Conservation (phyloP, 2,329 filamentous ascomycete genomes). For the Fonsecaea pedrosoi region DNA sequence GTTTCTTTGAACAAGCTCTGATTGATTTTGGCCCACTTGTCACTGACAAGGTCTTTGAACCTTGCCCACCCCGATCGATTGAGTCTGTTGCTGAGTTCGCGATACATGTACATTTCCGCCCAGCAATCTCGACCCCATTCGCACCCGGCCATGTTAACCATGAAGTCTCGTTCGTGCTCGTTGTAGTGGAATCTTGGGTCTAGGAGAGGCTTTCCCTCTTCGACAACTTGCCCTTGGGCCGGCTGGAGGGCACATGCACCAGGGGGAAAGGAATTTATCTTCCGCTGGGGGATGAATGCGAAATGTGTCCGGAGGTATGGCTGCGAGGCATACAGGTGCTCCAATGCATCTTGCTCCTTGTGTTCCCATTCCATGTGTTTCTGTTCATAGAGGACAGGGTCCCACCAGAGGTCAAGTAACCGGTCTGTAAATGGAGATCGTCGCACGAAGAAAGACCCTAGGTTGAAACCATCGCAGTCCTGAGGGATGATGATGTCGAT, state of each 20-base stretch:
- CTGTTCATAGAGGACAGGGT: conserved; percentile 95
- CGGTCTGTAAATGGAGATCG: conserved; percentile 89
- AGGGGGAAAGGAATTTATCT: conserved; percentile 91
- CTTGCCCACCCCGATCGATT: conserved; percentile 84
- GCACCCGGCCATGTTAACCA: conserved; percentile 98
- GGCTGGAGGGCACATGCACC: conserved; percentile 73
- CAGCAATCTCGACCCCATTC: conserved; percentile 97
- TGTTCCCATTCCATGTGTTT: conserved; percentile 99
- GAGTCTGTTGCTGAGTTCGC: conserved; percentile 85
- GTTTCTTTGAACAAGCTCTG: background rate
- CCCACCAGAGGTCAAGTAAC: conserved; percentile 96
- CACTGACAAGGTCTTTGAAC: conserved; percentile 46
- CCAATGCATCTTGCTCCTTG: conserved; percentile 95
- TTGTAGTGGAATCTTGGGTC: conserved; percentile 84
- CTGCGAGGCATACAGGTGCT: conserved; percentile 88
- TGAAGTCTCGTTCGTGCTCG: conserved; percentile 82
- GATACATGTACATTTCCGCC: conserved; percentile 96
- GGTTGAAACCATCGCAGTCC: conserved; percentile 94
- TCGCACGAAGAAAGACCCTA: conserved; percentile 91
- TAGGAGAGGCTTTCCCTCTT: conserved; percentile 26
- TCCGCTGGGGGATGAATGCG: conserved; percentile 87
- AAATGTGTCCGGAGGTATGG: conserved; percentile 91
- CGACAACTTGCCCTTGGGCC: conserved; percentile 15
- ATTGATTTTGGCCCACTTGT: conserved; percentile 23
- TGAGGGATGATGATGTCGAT: conserved; percentile 89